phyloP scores from a whole-genome alignment of 345 rosid genomes.

The Durio zibethinus region DNA sequence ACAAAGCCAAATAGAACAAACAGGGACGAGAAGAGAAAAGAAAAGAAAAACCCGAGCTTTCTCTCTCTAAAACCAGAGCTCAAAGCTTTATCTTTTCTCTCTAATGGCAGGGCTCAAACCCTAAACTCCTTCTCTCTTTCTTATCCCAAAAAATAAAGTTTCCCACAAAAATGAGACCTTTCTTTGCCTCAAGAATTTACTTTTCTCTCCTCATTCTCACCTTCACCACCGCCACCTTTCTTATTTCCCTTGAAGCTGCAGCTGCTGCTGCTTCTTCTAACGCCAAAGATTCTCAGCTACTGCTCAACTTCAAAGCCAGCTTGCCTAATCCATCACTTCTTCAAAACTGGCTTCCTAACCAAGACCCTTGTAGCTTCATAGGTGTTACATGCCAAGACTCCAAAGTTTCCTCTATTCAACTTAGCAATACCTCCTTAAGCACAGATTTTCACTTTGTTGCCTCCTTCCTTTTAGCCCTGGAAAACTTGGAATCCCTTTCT shows the following conservation, averaged over 20 bases:
- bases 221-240: slow-evolving; percentile 18
- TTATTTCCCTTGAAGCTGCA: slow-evolving; percentile 24
- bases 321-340: slow-evolving; percentile 47
- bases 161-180: slow-evolving; percentile 26
- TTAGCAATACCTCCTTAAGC: slow-evolving; percentile 37
- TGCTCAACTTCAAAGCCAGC: slow-evolving; percentile 59
- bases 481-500: slow-evolving; percentile 48
- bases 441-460: slow-evolving; percentile 60
- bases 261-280: slow-evolving; percentile 10
- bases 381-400: slow-evolving; percentile 64
- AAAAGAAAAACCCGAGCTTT: neutral
- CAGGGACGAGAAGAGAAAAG: too few species aligned
- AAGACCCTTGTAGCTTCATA: slow-evolving; percentile 59
- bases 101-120: slow-evolving; percentile 49
- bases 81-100: slow-evolving; percentile 23
- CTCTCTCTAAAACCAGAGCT: slow-evolving; percentile 28
- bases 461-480: slow-evolving; percentile 48
- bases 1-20: neutral
- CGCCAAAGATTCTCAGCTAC: slow-evolving; percentile 48
- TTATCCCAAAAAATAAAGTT: neutral
- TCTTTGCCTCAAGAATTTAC: neutral
- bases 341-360: slow-evolving; percentile 52
- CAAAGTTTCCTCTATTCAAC: slow-evolving; percentile 59
- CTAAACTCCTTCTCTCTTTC: slow-evolving; percentile 23
- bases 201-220: slow-evolving; percentile 28